phyloP scores from a whole-genome alignment of 2,329 filamentous ascomycete genomes.

The Ophiocordyceps sinensis region DNA sequence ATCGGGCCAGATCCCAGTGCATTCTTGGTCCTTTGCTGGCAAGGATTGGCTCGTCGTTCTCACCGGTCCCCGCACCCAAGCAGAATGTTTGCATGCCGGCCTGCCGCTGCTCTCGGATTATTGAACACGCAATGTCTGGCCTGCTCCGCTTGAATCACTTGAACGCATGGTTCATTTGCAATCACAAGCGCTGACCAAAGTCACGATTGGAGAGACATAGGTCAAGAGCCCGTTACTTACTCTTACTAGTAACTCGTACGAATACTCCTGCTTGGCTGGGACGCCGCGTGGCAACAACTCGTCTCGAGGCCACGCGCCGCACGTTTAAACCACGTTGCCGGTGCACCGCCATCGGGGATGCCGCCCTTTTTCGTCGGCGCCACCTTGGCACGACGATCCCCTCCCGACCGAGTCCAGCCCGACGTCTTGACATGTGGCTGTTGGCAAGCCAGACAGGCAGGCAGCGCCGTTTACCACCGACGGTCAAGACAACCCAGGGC shows the following conservation, averaged over 20 bases:
- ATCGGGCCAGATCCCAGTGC: conserved; percentile 1
- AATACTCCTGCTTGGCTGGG: not conserved
- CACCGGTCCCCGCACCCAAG: conserved; percentile 10
- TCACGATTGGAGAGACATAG: not conserved
- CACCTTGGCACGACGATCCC: not conserved
- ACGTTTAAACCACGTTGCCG: conserved; percentile 1
- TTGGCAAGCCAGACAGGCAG: not conserved
- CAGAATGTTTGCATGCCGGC: not conserved
- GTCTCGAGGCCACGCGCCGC: not conserved
- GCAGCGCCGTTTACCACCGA: not conserved
- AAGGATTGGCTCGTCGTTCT: conserved; percentile 5
- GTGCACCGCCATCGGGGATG: not conserved
- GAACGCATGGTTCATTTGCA: no score
- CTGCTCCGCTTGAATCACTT: no score
- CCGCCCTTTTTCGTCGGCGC: not conserved
- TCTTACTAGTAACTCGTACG: no score
- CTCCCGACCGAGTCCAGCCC: not conserved
- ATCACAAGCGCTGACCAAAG: not conserved
- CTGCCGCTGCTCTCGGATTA: not conserved
- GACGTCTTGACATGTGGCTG: not conserved
- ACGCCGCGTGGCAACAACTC: not conserved
- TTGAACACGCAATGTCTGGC: not conserved
- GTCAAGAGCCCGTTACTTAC: not conserved
- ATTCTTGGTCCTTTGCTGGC: not conserved
- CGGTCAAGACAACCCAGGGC: no score